Conservation (phyloP, 2,329 filamentous ascomycete genomes). For the Aspergillus novoparasiticus region DNA sequence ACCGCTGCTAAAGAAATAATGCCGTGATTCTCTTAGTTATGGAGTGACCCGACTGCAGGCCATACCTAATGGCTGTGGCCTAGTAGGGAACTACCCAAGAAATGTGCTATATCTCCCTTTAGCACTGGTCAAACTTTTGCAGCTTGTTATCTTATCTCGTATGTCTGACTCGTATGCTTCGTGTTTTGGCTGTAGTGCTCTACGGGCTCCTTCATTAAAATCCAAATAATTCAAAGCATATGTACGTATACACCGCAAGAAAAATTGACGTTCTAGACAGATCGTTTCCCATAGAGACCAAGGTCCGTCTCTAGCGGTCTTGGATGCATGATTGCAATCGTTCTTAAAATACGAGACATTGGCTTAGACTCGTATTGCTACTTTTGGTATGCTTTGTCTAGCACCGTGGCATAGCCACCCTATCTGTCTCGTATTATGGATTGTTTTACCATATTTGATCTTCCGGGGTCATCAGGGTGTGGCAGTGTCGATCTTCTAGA, state of each 20-base stretch:
- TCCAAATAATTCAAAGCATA: not conserved
- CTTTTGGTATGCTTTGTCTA: not conserved
- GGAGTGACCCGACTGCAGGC: too few relatives aligned
- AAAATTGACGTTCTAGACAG: too few relatives aligned
- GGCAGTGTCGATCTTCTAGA: not conserved
- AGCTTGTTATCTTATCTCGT: not conserved
- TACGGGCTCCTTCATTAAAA: rapidly evolving
- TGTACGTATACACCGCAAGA: not conserved
- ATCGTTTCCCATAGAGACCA: not conserved
- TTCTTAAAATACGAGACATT: not conserved
- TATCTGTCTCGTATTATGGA: not conserved
- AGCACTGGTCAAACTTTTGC: not conserved
- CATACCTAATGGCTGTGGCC: not conserved
- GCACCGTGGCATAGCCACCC: not conserved
- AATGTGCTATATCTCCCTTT: not conserved
- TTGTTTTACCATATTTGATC: not conserved
- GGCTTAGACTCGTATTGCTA: not conserved
- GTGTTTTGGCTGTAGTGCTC: not conserved
- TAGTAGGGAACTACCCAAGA: not conserved
- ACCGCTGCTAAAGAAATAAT: not conserved
- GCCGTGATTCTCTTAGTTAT: not conserved
- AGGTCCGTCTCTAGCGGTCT: not conserved
- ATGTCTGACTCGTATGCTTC: not conserved
- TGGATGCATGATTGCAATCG: not conserved
- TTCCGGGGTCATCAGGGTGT: not conserved